phyloP scores from a whole-genome alignment of 306 rosid species.

The Canavalia gladiata region DNA sequence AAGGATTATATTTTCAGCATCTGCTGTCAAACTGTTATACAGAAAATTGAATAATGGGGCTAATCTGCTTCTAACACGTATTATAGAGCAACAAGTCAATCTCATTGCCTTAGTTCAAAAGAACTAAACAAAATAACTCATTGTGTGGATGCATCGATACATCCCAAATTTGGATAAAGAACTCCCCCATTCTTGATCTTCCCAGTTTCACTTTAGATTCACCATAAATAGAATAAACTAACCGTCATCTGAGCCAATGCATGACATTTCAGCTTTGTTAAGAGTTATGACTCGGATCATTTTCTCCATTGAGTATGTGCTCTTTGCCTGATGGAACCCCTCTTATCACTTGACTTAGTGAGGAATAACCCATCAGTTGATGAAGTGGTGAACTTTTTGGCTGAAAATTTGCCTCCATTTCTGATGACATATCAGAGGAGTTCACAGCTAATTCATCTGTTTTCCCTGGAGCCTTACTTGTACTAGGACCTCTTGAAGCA shows the following conservation, averaged over 20 bases:
- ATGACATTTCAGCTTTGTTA: conserved; percentile 20
- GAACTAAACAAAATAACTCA: background rate
- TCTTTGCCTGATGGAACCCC: conserved; percentile 53
- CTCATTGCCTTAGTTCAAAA: conserved; percentile 31
- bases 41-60: conserved; percentile 17
- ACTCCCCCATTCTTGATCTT: conserved; percentile 33
- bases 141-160: conserved; percentile 11
- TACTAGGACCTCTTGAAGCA: conserved; percentile 51
- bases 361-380: conserved; percentile 89
- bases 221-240: background rate
- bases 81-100: conserved; percentile 38
- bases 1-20: conserved; percentile 21
- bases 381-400: conserved; percentile 78
- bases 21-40: conserved; percentile 3
- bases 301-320: conserved; percentile 47
- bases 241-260: conserved; percentile 12
- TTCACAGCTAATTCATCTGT: conserved; percentile 44
- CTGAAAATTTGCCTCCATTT: conserved; percentile 44
- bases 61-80: conserved; percentile 16
- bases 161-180: conserved; percentile 30
- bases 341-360: conserved; percentile 74
- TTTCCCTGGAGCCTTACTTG: conserved; percentile 41
- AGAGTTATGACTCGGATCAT: conserved; percentile 8
- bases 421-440: conserved; percentile 57
- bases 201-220: conserved; percentile 34